phyloP scores from a whole-genome alignment of 306 rosid species.

The Benincasa hispida region DNA sequence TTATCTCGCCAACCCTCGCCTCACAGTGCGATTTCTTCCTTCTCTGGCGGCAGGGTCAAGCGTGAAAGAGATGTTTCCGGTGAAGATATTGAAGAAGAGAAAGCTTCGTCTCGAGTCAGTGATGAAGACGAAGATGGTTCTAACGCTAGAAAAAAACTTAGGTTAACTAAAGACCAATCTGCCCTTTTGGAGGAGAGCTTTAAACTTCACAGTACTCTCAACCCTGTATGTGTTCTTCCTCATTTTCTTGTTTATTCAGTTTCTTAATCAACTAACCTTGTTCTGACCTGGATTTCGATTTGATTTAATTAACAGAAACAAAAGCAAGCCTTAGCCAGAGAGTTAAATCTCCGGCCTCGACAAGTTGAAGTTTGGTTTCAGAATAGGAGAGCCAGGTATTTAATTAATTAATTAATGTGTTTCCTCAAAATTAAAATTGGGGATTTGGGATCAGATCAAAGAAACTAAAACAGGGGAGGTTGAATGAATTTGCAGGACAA shows the following conservation, averaged over 20 bases:
- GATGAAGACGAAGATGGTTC: slow-evolving; percentile 58
- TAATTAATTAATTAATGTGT: not conserved
- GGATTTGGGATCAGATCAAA: not conserved
- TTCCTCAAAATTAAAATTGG: too few relatives aligned
- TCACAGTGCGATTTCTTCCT: slow-evolving; percentile 44
- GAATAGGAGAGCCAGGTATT: slow-evolving; percentile 69
- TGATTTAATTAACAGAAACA: slow-evolving; percentile 37
- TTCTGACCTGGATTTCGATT: not conserved
- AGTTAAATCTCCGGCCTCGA: slow-evolving; percentile 44
- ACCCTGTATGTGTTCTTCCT: slow-evolving; percentile 29
- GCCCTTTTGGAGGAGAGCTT: slow-evolving; percentile 55
- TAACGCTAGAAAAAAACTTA: slow-evolving; percentile 54
- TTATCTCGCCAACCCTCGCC: slow-evolving; percentile 31
- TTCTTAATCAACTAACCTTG: not conserved
- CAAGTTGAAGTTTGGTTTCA: slow-evolving; percentile 83
- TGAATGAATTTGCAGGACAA: slow-evolving; percentile 30
- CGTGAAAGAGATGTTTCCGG: slow-evolving; percentile 45
- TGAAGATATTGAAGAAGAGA: slow-evolving; percentile 36
- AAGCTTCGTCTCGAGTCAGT: slow-evolving; percentile 44
- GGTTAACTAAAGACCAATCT: slow-evolving; percentile 58
- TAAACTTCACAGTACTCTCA: slow-evolving; percentile 65
- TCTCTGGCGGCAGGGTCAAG: slow-evolving; percentile 36
- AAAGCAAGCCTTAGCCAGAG: slow-evolving; percentile 53
- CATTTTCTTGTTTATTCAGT: not conserved
- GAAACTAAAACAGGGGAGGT: not conserved